Base-by-base conservation (phyloP, 495 filamentous ascomycete species). In the Rhypophila decipiens region DNA sequence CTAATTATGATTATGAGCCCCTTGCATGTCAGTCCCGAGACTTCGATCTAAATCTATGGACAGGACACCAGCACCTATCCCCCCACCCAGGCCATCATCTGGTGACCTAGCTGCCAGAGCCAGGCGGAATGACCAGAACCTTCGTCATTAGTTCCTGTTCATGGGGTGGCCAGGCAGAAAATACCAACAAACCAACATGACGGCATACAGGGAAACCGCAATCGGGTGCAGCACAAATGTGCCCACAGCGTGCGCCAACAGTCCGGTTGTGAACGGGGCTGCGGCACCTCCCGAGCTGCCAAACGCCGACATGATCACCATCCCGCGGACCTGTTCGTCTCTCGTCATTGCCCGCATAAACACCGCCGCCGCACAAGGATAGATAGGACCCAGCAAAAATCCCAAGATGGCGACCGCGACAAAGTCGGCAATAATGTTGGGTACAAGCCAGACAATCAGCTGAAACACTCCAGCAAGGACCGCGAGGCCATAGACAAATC, bases 161-260 rank as follows among this genome's bases (percentile, higher is more conserved):
- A 82, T 84, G 49, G 63, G 64, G 11, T 69, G 42, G 35, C 52
- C 70, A 1, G 84, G 84, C 47, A 85, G 52, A 3, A 53, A 55
- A 36, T 68, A 76, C 85, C 86, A 93, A 52, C 76, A 80, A 0
- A 69, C 64, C 39, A 80, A 49, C 88, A 94, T 91, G 27, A 76
- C 73, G 3, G 67, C 78, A 69, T 85, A 89, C 53, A 90, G 52
- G 2, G 55, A 76, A 57, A 85, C 77, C 33, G 74, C 78, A 46
- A 87, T 75, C 5, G 86, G 86, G 72, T 90, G 86, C 57, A 93
- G 59, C 13, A 91, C 83, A 57, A 75, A 86, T 1, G 84, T 86
- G 0, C 87, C 87, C 7, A 74, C 72, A 5, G 74, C 72, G 57
- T 86, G 79, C 0, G 86, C 83, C 5, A 90, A 55, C 34, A 88